Evolutionary conservation across 768 basidiomycete species (phyloP), one percentile per base, ranked within the genome.

Genomic region (Tylopilus rubrobrunneus): DNA sequence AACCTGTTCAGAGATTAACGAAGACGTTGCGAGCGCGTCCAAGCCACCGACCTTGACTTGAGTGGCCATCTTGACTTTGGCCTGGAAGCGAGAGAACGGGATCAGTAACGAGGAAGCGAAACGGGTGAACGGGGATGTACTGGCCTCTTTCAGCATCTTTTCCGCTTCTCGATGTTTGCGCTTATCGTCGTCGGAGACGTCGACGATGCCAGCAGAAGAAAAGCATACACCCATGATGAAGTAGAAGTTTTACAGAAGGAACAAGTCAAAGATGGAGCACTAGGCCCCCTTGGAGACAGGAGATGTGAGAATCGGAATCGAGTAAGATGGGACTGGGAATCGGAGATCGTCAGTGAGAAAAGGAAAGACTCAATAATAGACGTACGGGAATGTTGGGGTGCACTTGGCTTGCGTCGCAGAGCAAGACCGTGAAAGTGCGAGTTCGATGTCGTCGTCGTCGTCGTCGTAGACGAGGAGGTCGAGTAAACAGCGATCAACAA

Each of bases 141-240:
- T 44, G 52, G 87, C 86, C 75, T 91, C 89, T 67, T 78, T 86
- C 54, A 95, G 74, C 61, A 83, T 79, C 72, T 85, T 89, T 72
- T 92, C 90, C 6, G 79, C 89, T 60, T 86, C 85, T 52, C 75
- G 74, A 63, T 91, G 84, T 57, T 76, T 70, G 58, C 73, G 72
- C 71, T 77, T 85, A 60, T 89, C 89, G 40, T 85, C 81, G 48
- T 92, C 89, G 10, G 80, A 75, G 7, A 87, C 75, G 48, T 86
- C 88, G 2, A 78, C 69, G 6, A 73, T 74, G 1, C 73, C 73
- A 12, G 70, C 46, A 11, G 86, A 75, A 25, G 92, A 93, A 63
- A 92, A 72, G 68, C 92, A 95, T 36, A 81, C 80, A 56, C 93
- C 92, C 89, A 92, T 90, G 56, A 56, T 34, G 49, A 25, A 45